Evolutionary conservation across 1,284 basidiomycete species (phyloP), one percentile per base, ranked within the genome.

Genomic region (Singerocomus rubriflavus): DNA sequence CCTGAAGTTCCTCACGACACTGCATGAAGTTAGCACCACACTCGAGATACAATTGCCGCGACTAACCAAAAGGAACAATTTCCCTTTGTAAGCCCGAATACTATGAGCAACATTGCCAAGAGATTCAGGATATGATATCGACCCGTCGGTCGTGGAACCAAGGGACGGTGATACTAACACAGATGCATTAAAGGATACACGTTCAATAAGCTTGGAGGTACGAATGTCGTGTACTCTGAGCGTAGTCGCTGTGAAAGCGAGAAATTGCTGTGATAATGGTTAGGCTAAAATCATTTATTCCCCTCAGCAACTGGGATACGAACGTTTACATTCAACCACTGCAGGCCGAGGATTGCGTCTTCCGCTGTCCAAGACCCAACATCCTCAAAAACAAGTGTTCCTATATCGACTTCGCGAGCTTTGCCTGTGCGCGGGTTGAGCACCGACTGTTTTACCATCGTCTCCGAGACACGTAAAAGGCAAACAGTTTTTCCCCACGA

Each of bases 11-110:
- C 52, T 83, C 77, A 49, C 78, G 78, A 40, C 79, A 78, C 89
- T 91, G 56, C 47, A 37, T 25, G 10, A 44, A 50, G 34, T 57
- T 38, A 56, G 41, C 32, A 50, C 33, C 35, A 44, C 27, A 17
- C 46, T 34, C n/a, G 1, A 5, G n/a, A 43, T 25, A 14, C 27
- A 45, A 37, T 39, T 39, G 14, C 12, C 34, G 40, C 29, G 12
- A 75, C 89, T 71, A 65, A 94, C 93, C 56, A 99, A 75, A 27
- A 93, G 65, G 67, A 98, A 98, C 21, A 96, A 79, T 65, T 93
- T 97, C 36, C 92, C 90, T 62, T 95, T 94, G 70, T 96, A 91
- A 3, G 84, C 75, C 21, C 84, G 77, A 40, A 96, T 70, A 62
- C 92, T 93, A 62, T 90, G 88, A 5, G 79, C 73, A 29, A 92